Conservation (phyloP, 1,139 yeast species). For the Yamadazyma taylorii region DNA sequence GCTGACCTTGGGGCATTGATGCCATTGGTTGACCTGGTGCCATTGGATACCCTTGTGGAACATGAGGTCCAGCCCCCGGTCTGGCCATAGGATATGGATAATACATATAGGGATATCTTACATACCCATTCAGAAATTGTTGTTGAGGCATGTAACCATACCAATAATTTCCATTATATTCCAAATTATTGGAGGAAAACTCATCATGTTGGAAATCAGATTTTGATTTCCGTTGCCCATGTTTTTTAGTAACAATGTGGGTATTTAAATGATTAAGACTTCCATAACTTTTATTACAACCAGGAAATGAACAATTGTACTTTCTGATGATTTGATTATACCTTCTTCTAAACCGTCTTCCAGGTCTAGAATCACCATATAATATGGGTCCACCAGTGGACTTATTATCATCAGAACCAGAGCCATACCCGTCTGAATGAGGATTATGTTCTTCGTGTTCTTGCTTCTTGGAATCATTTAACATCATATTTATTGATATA, state of each 20-base stretch:
- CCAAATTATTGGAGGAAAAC: slow-evolving; percentile 12
- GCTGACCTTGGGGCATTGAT: slow-evolving; percentile 1
- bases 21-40: slow-evolving; percentile 1
- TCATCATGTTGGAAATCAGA: slow-evolving; percentile 54
- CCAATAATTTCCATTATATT: slow-evolving; percentile 30
- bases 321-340: slow-evolving; percentile 70
- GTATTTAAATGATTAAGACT: slow-evolving; percentile 76
- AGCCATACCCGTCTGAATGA: neutral
- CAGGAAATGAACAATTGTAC: slow-evolving; percentile 59
- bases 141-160: slow-evolving; percentile 24
- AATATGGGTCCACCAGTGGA: slow-evolving; percentile 9
- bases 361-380: slow-evolving; percentile 23
- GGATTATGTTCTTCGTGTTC: neutral
- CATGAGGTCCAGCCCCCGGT: slow-evolving; percentile 1
- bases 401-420: slow-evolving; percentile 2
- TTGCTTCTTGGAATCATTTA: slow-evolving; percentile 4
- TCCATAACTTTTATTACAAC: slow-evolving; percentile 72
- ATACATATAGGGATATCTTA: slow-evolving; percentile 15
- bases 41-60: slow-evolving; percentile 3
- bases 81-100: slow-evolving; percentile 9
- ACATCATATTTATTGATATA: slow-evolving; percentile 9
- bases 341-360: slow-evolving; percentile 59
- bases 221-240: slow-evolving; percentile 68
- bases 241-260: slow-evolving; percentile 70
- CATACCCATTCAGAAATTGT: slow-evolving; percentile 8